A percentile compares a stretch with the other conserved stretches of the same genome.
These are phyloP conservation scores for Fusarium falciforme DNA, from an alignment of 2,329 filamentous ascomycete genomes.

Conservation along the genomic window DNA sequence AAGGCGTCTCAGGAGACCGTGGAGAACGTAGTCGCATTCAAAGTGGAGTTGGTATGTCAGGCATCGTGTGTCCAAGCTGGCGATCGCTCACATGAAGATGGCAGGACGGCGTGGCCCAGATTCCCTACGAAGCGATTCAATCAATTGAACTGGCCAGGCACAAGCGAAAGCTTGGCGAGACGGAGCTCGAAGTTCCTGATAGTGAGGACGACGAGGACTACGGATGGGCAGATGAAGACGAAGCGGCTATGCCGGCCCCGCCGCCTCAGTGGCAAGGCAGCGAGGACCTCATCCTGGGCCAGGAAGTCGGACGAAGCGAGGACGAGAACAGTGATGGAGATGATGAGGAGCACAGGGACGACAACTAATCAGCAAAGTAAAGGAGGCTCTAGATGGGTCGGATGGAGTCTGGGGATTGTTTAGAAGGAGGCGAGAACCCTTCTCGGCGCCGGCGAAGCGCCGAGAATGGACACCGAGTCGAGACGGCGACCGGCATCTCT, in stretches of 20 bases:
- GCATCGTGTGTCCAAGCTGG: conserved; percentile 23
- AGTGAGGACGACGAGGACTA: conserved; percentile 78
- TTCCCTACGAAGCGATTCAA: conserved; percentile 55
- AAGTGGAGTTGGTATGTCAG: conserved; percentile 57
- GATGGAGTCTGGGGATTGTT: conserved; percentile 36
- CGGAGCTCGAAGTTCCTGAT: conserved; percentile 69
- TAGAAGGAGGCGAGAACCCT: neutral
- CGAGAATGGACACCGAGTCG: conserved; percentile 41
- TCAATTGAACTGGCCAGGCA: conserved; percentile 49
- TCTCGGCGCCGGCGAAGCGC: conserved; percentile 48
- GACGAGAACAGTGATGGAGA: conserved; percentile 42
- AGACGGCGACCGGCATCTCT: conserved; percentile 25
- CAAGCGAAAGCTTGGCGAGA: conserved; percentile 74
- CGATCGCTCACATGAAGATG: conserved; percentile 37
- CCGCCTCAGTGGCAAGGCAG: conserved; percentile 77
- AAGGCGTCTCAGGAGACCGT: conserved; percentile 55
- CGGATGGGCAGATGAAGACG: conserved; percentile 76
- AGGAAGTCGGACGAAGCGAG: conserved; percentile 56
- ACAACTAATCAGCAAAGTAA: conserved; percentile 37
- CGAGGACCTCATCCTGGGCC: conserved; percentile 69
- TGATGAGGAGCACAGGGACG: conserved; percentile 32
- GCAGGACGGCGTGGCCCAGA: conserved; percentile 57
- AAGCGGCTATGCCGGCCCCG: conserved; percentile 67
- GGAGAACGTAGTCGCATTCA: conserved; percentile 61
- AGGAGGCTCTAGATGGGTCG: conserved; percentile 33